Conservation (phyloP, 2,329 filamentous ascomycete genomes). For the Talaromyces sp. region DNA sequence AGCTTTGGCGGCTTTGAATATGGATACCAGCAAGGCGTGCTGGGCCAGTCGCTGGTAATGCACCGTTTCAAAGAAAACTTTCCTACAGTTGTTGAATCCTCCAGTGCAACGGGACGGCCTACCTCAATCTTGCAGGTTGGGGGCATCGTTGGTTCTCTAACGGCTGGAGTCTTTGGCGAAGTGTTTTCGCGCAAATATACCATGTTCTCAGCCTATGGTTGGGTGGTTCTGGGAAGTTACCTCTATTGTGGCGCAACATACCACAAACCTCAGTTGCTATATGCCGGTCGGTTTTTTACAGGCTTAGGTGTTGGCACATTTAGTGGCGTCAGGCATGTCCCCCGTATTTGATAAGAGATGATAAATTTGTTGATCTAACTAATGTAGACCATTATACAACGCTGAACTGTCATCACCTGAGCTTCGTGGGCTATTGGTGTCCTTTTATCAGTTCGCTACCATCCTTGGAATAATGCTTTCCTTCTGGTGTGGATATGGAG, state of each 20-base stretch:
- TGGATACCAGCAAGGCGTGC: constrained; percentile 44
- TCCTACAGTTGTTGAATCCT: constrained; percentile 39
- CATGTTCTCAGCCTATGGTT: constrained; percentile 49
- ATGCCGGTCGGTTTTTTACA: constrained; percentile 25
- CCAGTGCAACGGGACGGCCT: constrained; percentile 38
- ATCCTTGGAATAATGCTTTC: constrained; percentile 33
- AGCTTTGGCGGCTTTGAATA: constrained; percentile 46
- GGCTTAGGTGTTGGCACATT: constrained; percentile 23
- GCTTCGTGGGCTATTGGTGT: constrained; percentile 28
- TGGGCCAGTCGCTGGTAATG: constrained; percentile 47
- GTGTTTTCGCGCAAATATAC: constrained; percentile 49
- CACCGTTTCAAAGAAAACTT: constrained; percentile 46
- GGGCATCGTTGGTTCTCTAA: constrained; percentile 40
- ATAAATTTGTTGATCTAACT: constrained; percentile 17
- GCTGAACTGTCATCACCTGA: constrained; percentile 42
- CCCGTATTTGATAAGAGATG: neutral
- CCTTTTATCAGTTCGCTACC: constrained; percentile 31
- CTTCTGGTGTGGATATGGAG: constrained; percentile 37
- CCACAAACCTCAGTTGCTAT: constrained; percentile 16
- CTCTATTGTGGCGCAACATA: constrained; percentile 22
- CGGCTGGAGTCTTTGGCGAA: constrained; percentile 46
- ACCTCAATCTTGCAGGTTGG: constrained; percentile 52
- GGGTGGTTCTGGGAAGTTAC: constrained; percentile 43
- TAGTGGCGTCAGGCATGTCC: constrained; percentile 5
- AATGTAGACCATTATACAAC: constrained; percentile 46